phyloP scores from a whole-genome alignment of 2,329 filamentous ascomycete genomes.

The Sclerotinia subarctica region DNA sequence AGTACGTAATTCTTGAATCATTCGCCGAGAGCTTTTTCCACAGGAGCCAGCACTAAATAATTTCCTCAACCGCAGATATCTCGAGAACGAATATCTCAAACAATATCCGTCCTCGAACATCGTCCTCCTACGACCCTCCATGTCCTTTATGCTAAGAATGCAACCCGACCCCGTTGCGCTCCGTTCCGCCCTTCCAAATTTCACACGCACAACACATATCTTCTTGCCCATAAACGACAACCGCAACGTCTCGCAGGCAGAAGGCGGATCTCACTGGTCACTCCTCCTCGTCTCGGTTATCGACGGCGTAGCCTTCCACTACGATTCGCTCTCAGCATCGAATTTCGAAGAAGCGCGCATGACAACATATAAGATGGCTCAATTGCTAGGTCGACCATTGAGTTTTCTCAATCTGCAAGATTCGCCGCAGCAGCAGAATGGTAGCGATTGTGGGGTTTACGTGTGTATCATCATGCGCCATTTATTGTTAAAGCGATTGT shows the following conservation, averaged over 20 bases:
- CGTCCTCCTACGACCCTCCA: conserved; percentile 83
- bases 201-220: conserved; percentile 78
- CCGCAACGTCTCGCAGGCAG: conserved; percentile 69
- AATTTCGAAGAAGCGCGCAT: conserved; percentile 73
- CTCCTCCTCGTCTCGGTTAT: conserved; percentile 83
- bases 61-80: conserved; percentile 51
- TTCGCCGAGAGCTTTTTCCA: conserved; percentile 26
- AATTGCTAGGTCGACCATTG: conserved; percentile 63
- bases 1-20: conserved; percentile 51
- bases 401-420: conserved; percentile 81
- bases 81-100: conserved; percentile 83
- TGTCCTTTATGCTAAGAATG: conserved; percentile 88
- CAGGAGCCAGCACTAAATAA: conserved; percentile 14
- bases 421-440: conserved; percentile 86
- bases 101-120: conserved; percentile 82
- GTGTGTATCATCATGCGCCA: conserved; percentile 95
- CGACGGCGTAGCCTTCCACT: conserved; percentile 92
- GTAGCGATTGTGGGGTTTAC: conserved; percentile 91
- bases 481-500: conserved; percentile 77
- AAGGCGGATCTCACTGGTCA: conserved; percentile 93
- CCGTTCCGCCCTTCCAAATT: conserved; percentile 73
- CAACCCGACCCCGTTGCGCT: conserved; percentile 56
- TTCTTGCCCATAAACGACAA: conserved; percentile 96
- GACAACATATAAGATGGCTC: conserved; percentile 65
- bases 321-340: conserved; percentile 76